Conservation (phyloP, 192 early-diverging fungal species). For the Backusella circina region DNA sequence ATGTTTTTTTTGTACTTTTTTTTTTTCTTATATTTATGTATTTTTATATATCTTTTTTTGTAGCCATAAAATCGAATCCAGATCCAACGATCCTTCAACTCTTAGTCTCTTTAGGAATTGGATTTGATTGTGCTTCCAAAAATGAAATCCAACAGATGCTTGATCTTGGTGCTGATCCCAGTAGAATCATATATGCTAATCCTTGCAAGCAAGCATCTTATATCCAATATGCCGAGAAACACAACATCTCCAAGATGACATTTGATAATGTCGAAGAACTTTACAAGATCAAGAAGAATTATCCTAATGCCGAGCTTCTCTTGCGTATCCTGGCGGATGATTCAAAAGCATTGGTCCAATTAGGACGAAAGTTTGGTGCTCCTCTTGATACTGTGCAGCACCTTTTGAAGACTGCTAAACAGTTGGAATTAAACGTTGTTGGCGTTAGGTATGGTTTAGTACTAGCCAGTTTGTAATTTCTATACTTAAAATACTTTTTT, state of each 20-base stretch:
- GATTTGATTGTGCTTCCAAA: slow-evolving; percentile 98
- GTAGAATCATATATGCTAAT: slow-evolving; percentile 85
- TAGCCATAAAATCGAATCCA: too few relatives aligned
- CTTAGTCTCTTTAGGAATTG: slow-evolving; percentile 79
- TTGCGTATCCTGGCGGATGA: slow-evolving; percentile 95
- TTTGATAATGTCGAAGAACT: slow-evolving; percentile 99
- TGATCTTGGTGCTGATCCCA: slow-evolving; percentile 64
- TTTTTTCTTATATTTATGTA: neutral
- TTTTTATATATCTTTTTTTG: too few relatives aligned
- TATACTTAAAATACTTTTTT: too few relatives aligned
- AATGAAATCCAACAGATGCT: slow-evolving; percentile 85
- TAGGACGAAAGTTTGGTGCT: slow-evolving; percentile 98
- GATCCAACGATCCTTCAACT: too few relatives aligned
- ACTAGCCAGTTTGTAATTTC: too few relatives aligned
- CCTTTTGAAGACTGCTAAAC: slow-evolving; percentile 73
- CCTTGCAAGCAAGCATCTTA: slow-evolving; percentile 93
- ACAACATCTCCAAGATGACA: slow-evolving; percentile 90
- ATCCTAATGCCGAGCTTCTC: slow-evolving; percentile 84
- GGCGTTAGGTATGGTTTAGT: too few relatives aligned
- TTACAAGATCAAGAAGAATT: slow-evolving; percentile 80
- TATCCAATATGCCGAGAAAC: slow-evolving; percentile 76
- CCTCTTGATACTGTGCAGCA: slow-evolving; percentile 59
- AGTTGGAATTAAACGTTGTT: slow-evolving; percentile 82
- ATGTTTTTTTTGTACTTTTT: slow-evolving; percentile 2
- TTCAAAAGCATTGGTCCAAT: slow-evolving; percentile 84